Evolutionary conservation across 1,284 basidiomycete species (phyloP), one percentile per base, ranked within the genome.

Genomic region (Calocybe gambosa): DNA sequence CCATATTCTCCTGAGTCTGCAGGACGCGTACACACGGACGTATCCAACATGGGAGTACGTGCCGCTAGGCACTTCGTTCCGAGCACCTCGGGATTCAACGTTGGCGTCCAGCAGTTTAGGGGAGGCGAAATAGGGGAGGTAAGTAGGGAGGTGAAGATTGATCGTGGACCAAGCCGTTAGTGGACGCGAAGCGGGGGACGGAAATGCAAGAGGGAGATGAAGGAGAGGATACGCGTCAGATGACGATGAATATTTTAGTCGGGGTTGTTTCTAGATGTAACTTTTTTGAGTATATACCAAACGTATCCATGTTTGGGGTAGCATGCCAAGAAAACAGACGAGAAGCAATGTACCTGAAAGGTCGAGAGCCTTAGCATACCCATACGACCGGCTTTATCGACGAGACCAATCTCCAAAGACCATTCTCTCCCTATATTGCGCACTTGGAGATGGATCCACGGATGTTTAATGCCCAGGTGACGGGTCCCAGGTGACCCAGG

Each of bases 11-110:
- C 85, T 69, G 50, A 93, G 62, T 21, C 89, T 75, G 64, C 89
- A 92, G 37, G 81, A 89, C 16, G 89, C 88, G 60, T 91, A 88
- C 26, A 93, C 74, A 58, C 82, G 82, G 50, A 92, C 70, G 58
- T 82, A 88, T 13, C 77, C 74, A 21, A 86, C 70, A 61, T 82
- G 77, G 0, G 78, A 79, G 58, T 83, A 86, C 39, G 63, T 62
- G 18, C 79, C 80, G 45, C 65, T 69, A 15, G 86, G 87, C n/a
- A 23, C 10, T 36, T 49, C 42, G 9, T 39, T 44, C 39, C 36
- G 43, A 15, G 41, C 46, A 37, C 43, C 44, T 47, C 36, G 45
- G 28, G 59, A 50, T 54, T 50, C 45, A 23, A 63, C 65, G 26
- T 28, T 26, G 9, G 46, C 23, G 16, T 43, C 40, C 33, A 59